Evolutionary conservation across 331 rosid species (phyloP).

Genomic region (Erythrophleum ivorense): DNA sequence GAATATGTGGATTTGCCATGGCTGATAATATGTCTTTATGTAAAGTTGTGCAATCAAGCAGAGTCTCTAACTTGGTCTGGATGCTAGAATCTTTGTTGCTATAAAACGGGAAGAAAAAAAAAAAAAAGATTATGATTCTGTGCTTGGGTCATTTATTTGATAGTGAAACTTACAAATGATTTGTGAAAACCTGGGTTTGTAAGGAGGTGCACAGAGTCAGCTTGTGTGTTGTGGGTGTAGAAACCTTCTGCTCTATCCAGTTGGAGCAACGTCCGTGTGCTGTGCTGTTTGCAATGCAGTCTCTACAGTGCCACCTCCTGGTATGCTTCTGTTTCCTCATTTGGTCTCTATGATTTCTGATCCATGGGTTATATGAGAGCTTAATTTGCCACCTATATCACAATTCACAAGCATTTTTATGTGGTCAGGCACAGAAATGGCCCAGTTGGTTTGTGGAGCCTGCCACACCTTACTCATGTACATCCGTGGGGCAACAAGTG

Average conservation of each 20-base stretch:
- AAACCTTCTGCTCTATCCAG: conserved; percentile 87
- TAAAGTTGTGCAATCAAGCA: neutral
- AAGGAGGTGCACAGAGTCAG: conserved; percentile 87
- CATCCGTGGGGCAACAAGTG: conserved; percentile 97
- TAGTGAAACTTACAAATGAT: conserved; percentile 15
- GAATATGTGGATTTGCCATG: conserved; percentile 38
- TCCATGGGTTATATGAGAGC: neutral
- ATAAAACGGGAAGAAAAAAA: neutral
- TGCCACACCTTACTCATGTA: conserved; percentile 99
- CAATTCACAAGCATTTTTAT: conserved; percentile 13
- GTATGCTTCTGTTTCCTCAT: conserved; percentile 48
- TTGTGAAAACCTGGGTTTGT: conserved; percentile 33
- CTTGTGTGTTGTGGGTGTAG: conserved; percentile 98
- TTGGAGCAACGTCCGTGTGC: conserved; percentile 97
- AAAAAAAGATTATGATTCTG: neutral
- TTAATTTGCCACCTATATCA: neutral
- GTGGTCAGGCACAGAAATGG: conserved; percentile 90
- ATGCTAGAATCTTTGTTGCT: conserved; percentile 23
- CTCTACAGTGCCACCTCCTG: conserved; percentile 96
- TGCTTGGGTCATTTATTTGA: conserved; percentile 10
- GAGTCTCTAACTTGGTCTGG: conserved; percentile 29
- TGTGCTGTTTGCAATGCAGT: conserved; percentile 99
- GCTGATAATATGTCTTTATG: conserved; percentile 15
- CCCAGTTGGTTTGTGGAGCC: conserved; percentile 94
- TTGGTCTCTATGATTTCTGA: neutral